Conservation (phyloP, 1,284 basidiomycete species). For the Coriolopsis trogii region DNA sequence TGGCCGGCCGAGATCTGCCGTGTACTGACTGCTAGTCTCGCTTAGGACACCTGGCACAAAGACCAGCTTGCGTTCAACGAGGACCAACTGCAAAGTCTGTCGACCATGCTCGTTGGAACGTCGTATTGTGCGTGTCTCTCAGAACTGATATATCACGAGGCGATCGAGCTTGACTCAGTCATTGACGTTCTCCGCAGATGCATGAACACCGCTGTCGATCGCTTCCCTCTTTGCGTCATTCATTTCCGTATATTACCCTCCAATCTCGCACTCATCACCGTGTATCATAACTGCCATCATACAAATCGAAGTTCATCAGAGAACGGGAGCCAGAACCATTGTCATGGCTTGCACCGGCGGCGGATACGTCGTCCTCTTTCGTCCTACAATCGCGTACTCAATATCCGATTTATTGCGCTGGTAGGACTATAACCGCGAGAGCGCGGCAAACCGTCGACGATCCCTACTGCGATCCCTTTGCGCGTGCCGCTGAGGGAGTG, state of each 20-base stretch:
- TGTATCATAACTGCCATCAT: slow-evolving; percentile 12
- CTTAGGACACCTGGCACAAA: slow-evolving; percentile 88
- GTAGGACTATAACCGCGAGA: too few species aligned
- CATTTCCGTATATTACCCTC: slow-evolving; percentile 13
- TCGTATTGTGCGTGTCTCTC: slow-evolving; percentile 74
- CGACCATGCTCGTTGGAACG: slow-evolving; percentile 88
- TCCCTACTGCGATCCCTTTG: too few species aligned
- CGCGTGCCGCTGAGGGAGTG: too few species aligned
- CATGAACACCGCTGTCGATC: slow-evolving; percentile 6
- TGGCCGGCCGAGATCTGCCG: neutral
- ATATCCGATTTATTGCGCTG: too few species aligned
- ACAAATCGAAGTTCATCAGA: slow-evolving; percentile 2
- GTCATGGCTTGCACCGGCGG: too few species aligned
- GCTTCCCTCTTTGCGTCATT: slow-evolving; percentile 2
- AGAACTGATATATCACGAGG: neutral
- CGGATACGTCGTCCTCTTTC: too few species aligned
- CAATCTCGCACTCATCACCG: neutral
- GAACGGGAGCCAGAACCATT: too few species aligned
- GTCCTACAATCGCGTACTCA: too few species aligned
- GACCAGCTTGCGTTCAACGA: slow-evolving; percentile 91
- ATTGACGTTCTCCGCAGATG: slow-evolving; percentile 9
- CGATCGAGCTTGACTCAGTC: neutral
- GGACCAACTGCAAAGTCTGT: slow-evolving; percentile 86
- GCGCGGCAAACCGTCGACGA: too few species aligned
- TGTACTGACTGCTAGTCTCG: slow-evolving; percentile 2